Percentiles rank a stretch among this genome's conserved stretches.
Evolutionary conservation across 1,284 basidiomycete genomes (phyloP).

Genomic region (Grifola frondosa): DNA sequence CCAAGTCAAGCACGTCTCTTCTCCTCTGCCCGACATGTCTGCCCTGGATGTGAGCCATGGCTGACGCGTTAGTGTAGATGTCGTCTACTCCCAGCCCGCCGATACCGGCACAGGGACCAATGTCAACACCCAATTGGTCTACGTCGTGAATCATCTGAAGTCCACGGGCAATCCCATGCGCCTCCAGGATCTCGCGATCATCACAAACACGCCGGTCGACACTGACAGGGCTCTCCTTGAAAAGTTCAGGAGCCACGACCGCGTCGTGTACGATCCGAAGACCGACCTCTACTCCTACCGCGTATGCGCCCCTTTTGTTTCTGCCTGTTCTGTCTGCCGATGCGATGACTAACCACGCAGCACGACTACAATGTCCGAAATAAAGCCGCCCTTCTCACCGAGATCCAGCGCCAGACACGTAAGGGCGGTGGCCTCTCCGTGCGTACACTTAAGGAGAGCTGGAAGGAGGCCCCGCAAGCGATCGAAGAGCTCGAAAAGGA

Average conservation of each 20-base stretch:
- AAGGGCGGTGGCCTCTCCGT: conserved; percentile 85
- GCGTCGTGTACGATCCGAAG: conserved; percentile 76
- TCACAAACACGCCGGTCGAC: conserved; percentile 74
- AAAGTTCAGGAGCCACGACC: conserved; percentile 79
- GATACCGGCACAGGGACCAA: conserved; percentile 81
- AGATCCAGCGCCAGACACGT: conserved; percentile 78
- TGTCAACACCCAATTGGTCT: conserved; percentile 84
- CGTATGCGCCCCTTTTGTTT: conserved; percentile 36
- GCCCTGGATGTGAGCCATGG: conserved; percentile 21
- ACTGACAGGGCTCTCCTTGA: conserved; percentile 70
- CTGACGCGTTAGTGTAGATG: conserved; percentile 41
- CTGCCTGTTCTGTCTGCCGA: neutral
- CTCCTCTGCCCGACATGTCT: conserved; percentile 18
- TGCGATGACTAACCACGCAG: conserved; percentile 36
- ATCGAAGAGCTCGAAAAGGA: conserved; percentile 87
- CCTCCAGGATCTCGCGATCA: conserved; percentile 80
- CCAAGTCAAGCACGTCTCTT: conserved; percentile 58
- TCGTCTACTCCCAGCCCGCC: conserved; percentile 83
- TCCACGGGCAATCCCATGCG: conserved; percentile 73
- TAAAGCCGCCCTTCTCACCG: conserved; percentile 76
- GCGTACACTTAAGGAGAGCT: conserved; percentile 82
- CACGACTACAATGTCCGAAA: conserved; percentile 86
- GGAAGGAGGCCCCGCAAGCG: conserved; percentile 80
- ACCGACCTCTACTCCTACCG: conserved; percentile 86
- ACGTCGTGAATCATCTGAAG: conserved; percentile 82